Conservation (phyloP, 208 protist species). For the Leishmania guyanensis region DNA sequence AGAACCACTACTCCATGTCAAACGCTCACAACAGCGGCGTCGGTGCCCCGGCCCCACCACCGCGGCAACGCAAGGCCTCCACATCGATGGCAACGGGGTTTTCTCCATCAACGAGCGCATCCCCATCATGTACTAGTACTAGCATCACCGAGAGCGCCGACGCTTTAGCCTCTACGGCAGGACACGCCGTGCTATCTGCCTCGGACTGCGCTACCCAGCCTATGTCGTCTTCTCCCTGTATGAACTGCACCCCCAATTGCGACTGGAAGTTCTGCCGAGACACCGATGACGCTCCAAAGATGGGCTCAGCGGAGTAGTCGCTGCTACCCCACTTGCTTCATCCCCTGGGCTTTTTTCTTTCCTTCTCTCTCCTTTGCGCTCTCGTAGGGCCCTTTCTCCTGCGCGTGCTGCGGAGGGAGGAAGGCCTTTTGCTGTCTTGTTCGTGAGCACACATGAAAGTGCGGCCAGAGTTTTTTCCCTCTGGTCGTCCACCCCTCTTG, state of each 20-base stretch:
- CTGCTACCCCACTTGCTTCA: neutral
- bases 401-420: neutral
- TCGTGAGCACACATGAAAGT: neutral
- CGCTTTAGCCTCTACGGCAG: neutral
- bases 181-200: neutral
- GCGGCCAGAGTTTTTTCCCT: neutral
- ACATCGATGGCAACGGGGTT: neutral
- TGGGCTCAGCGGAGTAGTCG: neutral
- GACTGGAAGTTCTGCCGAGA: neutral
- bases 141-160: neutral
- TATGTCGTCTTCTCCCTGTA: neutral
- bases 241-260: neutral
- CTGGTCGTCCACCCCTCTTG: no score
- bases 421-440: neutral
- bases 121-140: neutral
- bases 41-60: constrained; percentile 33
- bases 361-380: neutral
- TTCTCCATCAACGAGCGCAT: neutral
- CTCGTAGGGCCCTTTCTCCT: neutral
- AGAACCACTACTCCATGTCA: constrained; percentile 60
- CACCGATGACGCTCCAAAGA: neutral
- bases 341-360: neutral
- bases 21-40: constrained; percentile 41
- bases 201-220: neutral
- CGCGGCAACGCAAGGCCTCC: constrained; percentile 2